A percentile compares a stretch with the other conserved stretches of the same genome.
phyloP scores from a whole-genome alignment of 805 yeast genomes.

The Candida xiaguanensis region DNA sequence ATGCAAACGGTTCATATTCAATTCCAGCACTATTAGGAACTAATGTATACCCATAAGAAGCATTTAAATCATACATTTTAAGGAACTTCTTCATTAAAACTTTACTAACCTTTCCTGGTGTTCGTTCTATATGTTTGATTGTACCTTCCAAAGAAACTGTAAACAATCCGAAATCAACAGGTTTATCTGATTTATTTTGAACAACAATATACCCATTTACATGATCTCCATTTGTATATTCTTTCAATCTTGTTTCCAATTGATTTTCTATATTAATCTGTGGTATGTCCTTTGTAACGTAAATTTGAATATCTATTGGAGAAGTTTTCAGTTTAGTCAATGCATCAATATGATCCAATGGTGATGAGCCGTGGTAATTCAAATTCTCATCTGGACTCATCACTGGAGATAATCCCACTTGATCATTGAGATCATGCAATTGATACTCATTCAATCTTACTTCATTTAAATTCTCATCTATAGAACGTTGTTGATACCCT shows the following conservation, averaged over 20 bases:
- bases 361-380: constrained; percentile 35
- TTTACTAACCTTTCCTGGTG: constrained; percentile 12
- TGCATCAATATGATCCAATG: constrained; percentile 49
- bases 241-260: constrained; percentile 44
- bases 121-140: constrained; percentile 28
- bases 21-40: constrained; percentile 52
- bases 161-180: constrained; percentile 42
- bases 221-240: constrained; percentile 38
- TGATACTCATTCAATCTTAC: constrained; percentile 13
- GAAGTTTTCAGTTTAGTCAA: constrained; percentile 39
- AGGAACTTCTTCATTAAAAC: constrained; percentile 47
- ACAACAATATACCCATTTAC: constrained; percentile 46
- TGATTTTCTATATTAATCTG: constrained; percentile 37
- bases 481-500: constrained; percentile 26
- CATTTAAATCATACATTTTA: constrained; percentile 59
- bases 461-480: constrained; percentile 9
- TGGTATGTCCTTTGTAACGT: constrained; percentile 52
- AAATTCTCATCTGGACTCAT: constrained; percentile 7
- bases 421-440: constrained; percentile 5
- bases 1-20: constrained; percentile 40
- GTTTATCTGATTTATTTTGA: constrained; percentile 42
- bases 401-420: constrained; percentile 1
- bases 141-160: constrained; percentile 49
- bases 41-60: constrained; percentile 47
- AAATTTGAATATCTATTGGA: constrained; percentile 47